Base-by-base conservation (phyloP, 2,329 filamentous ascomycete genomes). In the Colletotrichum siamense region DNA sequence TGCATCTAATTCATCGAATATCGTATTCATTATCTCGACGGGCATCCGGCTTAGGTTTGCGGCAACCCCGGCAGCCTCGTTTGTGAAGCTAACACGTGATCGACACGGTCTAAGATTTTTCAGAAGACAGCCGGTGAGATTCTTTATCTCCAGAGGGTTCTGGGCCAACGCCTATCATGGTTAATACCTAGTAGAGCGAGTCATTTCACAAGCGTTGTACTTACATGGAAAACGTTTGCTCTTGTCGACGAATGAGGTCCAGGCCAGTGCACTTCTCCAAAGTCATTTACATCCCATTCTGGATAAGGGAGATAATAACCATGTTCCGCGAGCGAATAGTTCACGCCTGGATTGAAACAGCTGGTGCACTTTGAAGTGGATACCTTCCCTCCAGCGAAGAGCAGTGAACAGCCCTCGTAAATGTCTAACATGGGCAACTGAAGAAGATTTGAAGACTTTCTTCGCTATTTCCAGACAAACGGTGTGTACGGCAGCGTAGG, bases 311-410 rank as follows among this genome's bases (percentile, higher is more conserved):
- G 24, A 1, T 55, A 67, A 28, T 52, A 67, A 10, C 18, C 36
- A 22, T 67, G 24, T 6, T 32, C 26, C 3, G 18, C 64, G 26
- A 67, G 64, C 3, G 18, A 52, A n/a, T 67, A 67, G 4, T 55
- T 67, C 22, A 39, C 18, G 26, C 39, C 24, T 32, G 64, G 64
- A 16, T 26, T 44, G 16, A 32, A 18, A 8, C 16, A 65, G 22
- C 1, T 0, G 36, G 24, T 22, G 18, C 64, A 61, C 57, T 61
- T 61, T 61, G 26, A 18, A 26, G 12, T 16, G 1, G 13, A 69
- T 59, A n/a, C 30, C 49, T 8, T 57, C 28, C 22, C 66, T 57
- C 66, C 66, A 69, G 8, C 52, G 66, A 28, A 71, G 57, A 15
- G 68, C 59, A n/a, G 16, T 24, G 30, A 71, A 71, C 15, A 71